A percentile compares a stretch with the other conserved stretches of the same genome.
phyloP scores from a whole-genome alignment of 2,329 filamentous ascomycete species.

The Phialemonium atrogriseum region DNA sequence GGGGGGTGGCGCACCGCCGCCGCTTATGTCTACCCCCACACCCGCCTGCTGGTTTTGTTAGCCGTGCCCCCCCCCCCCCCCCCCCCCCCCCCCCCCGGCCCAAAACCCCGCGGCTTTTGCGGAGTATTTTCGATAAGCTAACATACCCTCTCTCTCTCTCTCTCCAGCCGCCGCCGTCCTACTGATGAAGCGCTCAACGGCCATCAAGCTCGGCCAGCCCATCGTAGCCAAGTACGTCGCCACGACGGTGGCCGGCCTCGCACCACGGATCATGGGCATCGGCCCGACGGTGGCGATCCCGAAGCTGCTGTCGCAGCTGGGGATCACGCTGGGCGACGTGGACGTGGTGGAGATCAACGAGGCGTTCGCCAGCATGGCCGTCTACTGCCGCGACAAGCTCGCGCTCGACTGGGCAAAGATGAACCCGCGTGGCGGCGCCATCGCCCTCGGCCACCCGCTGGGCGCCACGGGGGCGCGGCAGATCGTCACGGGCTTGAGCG shows the following conservation, averaged over 20 bases:
- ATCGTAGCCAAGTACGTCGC: constrained; percentile 93
- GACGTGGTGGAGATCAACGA: constrained; percentile 95
- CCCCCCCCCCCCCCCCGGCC: too few species aligned
- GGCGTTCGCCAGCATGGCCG: constrained; percentile 95
- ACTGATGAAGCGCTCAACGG: constrained; percentile 89
- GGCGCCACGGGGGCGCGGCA: constrained; percentile 70
- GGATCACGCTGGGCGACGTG: constrained; percentile 70
- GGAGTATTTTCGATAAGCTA: too few species aligned
- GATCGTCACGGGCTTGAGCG: constrained; percentile 83
- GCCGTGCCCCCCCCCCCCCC: too few species aligned
- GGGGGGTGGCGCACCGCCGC: too few species aligned
- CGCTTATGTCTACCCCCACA: too few species aligned
- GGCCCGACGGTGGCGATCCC: constrained; percentile 65
- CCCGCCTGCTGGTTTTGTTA: too few species aligned
- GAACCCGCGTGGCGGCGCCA: constrained; percentile 74
- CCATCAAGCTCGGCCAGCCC: constrained; percentile 77
- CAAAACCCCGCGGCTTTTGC: too few species aligned
- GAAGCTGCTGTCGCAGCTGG: constrained; percentile 78
- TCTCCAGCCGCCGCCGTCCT: constrained; percentile 68
- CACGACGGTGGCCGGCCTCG: constrained; percentile 80
- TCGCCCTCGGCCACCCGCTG: constrained; percentile 76
- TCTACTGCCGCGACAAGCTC: constrained; percentile 76
- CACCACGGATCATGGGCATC: constrained; percentile 95
- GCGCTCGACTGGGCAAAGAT: constrained; percentile 67
- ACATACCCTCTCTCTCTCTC: constrained; percentile 3